Percentiles rank a stretch among this genome's conserved stretches.
Conservation (phyloP, 1,284 basidiomycete species). For the Tilletia indica region DNA sequence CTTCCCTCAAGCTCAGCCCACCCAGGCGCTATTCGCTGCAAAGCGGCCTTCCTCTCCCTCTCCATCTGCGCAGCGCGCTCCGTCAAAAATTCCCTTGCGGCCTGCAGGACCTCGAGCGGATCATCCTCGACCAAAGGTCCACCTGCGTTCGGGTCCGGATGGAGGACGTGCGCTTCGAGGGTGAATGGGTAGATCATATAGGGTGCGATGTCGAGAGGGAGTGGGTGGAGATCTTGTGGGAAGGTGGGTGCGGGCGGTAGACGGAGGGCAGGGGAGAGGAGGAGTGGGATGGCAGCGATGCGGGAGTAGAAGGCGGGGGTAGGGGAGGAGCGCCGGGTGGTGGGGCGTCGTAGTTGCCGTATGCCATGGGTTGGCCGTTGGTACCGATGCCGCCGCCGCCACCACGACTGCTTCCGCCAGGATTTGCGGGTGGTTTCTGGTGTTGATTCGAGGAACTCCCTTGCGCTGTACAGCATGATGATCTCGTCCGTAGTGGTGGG, state of each 20-base stretch:
- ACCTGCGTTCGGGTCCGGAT: conserved; percentile 1
- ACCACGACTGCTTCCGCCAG: neutral
- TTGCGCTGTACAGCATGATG: conserved; percentile 4
- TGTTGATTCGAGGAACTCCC: conserved; percentile 1
- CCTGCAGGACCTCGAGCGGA: neutral
- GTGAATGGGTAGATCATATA: conserved; percentile 16
- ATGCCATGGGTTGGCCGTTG: too few species aligned
- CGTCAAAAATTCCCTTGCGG: neutral
- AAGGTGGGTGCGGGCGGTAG: neutral
- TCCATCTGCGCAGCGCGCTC: conserved; percentile 1
- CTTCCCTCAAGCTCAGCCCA: conserved; percentile 13
- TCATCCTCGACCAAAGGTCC: conserved; percentile 14
- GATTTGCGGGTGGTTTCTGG: too few species aligned
- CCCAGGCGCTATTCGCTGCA: conserved; percentile 9
- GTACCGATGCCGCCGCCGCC: neutral
- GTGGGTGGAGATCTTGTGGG: conserved; percentile 9
- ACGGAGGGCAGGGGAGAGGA: conserved; percentile 13
- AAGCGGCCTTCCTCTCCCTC: conserved; percentile 3
- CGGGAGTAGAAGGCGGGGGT: conserved; percentile 14
- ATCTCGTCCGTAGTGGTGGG: too few species aligned
- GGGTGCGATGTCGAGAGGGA: neutral
- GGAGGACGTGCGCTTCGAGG: conserved; percentile 10
- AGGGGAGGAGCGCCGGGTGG: conserved; percentile 7
- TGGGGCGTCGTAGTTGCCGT: neutral
- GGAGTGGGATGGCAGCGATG: conserved; percentile 16